These are phyloP conservation scores for Alternaria arbusti DNA, from an alignment of 2,329 filamentous ascomycete species.

Conservation along the genomic window DNA sequence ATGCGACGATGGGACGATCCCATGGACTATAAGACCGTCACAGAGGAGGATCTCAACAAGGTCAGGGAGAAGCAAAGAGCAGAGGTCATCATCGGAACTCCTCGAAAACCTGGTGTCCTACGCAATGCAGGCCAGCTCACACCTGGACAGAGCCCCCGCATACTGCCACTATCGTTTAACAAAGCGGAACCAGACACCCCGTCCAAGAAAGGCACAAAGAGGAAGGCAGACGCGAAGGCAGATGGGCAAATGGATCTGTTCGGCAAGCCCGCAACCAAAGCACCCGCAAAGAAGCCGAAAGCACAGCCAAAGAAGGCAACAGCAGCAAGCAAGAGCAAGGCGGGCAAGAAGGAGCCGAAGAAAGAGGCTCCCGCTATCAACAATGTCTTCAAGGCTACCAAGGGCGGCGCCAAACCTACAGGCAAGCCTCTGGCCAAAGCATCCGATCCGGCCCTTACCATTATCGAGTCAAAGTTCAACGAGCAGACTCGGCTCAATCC, in stretches of 20 bases:
- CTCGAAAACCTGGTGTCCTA: conserved; percentile 37
- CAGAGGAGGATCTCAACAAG: conserved; percentile 42
- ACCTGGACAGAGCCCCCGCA: conserved; percentile 45
- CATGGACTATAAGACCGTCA: conserved; percentile 41
- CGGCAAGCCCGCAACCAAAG: conserved; percentile 31
- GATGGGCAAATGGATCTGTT: conserved; percentile 28
- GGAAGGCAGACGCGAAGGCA: conserved; percentile 38
- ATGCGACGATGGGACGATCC: conserved; percentile 65
- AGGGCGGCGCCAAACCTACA: conserved; percentile 24
- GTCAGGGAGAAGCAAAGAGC: conserved; percentile 40
- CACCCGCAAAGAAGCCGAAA: conserved; percentile 30
- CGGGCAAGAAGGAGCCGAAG: conserved; percentile 31
- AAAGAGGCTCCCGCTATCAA: conserved; percentile 35
- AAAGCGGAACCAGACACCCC: conserved; percentile 38
- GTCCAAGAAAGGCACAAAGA: conserved; percentile 42
- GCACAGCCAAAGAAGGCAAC: conserved; percentile 39
- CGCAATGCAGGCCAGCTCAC: conserved; percentile 44
- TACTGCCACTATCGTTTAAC: conserved; percentile 28
- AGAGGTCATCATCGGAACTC: conserved; percentile 43
- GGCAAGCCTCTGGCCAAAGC: conserved; percentile 19
- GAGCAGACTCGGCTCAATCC: conserved; percentile 11
- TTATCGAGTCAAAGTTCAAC: conserved; percentile 15
- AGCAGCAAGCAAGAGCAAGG: conserved; percentile 29
- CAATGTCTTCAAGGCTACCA: conserved; percentile 38
- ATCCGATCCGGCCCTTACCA: conserved; percentile 2